Evolutionary conservation across 2,329 filamentous ascomycete species (phyloP).

Genomic region (Botrytis paeoniae): DNA sequence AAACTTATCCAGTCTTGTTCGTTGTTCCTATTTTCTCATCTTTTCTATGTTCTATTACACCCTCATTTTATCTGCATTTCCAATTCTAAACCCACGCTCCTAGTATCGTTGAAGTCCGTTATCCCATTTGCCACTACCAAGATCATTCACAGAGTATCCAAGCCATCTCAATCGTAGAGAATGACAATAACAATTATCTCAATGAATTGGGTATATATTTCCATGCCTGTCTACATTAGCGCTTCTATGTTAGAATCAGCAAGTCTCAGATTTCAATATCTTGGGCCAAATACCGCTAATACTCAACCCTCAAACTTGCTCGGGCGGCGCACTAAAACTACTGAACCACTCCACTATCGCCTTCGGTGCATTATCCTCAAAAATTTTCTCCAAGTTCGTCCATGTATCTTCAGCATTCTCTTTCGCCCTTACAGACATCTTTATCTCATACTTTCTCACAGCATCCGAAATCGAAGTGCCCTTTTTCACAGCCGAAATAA

Average conservation of each 20-base stretch:
- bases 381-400: constrained; percentile 20
- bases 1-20: too few relatives aligned
- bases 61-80: too few relatives aligned
- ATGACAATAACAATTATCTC: background rate
- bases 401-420: constrained; percentile 19
- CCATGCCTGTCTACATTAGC: background rate
- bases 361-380: constrained; percentile 19
- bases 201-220: background rate
- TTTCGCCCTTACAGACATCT: constrained; percentile 21
- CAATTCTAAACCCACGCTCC: too few relatives aligned
- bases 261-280: background rate
- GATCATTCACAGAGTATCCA: too few relatives aligned
- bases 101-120: too few relatives aligned
- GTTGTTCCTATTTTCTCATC: too few relatives aligned
- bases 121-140: too few relatives aligned
- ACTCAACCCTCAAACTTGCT: background rate
- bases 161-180: background rate
- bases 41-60: too few relatives aligned
- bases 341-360: constrained; percentile 4
- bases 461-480: constrained; percentile 22
- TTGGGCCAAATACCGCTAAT: background rate
- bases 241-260: background rate
- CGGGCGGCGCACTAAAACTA: background rate
- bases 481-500: background rate
- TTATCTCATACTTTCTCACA: constrained; percentile 32